These are phyloP conservation scores for Carnegiea gigantea DNA, from an alignment of 179 eudicot genomes.

Conservation along the genomic window DNA sequence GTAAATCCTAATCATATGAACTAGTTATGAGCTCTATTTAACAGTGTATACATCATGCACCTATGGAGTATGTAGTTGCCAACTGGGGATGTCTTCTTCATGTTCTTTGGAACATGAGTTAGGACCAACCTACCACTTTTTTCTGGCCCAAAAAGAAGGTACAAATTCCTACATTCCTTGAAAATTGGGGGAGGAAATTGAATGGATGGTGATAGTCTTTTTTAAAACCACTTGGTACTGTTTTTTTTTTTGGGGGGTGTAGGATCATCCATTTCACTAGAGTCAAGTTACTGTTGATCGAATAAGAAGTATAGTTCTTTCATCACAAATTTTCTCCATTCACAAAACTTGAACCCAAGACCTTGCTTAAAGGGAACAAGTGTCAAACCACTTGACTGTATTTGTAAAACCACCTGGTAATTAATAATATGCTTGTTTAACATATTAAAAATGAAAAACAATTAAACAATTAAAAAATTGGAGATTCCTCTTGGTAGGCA, in stretches of 20 bases:
- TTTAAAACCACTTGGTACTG: neutral
- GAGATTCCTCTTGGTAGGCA: neutral
- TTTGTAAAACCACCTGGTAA: neutral
- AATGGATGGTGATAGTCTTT: neutral
- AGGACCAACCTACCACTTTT: neutral
- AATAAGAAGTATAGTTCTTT: too few relatives aligned
- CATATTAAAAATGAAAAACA: neutral
- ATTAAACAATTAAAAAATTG: neutral
- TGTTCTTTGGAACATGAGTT: neutral
- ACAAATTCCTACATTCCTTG: constrained; percentile 9
- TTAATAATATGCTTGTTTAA: neutral
- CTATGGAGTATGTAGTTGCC: neutral
- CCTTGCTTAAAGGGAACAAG: too few relatives aligned
- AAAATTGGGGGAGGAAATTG: neutral
- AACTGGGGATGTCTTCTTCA: neutral
- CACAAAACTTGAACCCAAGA: too few relatives aligned
- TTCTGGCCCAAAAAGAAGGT: neutral
- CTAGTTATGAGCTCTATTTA: too few relatives aligned
- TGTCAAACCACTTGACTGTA: too few relatives aligned
- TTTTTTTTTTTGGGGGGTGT: too few relatives aligned
- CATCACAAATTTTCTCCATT: too few relatives aligned
- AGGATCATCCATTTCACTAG: too few relatives aligned
- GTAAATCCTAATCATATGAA: too few relatives aligned
- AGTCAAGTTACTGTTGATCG: too few relatives aligned
- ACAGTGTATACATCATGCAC: neutral